These are phyloP conservation scores for Achlya hypogyna DNA, from an alignment of 352 stramenopile species.

Conservation along the genomic window DNA sequence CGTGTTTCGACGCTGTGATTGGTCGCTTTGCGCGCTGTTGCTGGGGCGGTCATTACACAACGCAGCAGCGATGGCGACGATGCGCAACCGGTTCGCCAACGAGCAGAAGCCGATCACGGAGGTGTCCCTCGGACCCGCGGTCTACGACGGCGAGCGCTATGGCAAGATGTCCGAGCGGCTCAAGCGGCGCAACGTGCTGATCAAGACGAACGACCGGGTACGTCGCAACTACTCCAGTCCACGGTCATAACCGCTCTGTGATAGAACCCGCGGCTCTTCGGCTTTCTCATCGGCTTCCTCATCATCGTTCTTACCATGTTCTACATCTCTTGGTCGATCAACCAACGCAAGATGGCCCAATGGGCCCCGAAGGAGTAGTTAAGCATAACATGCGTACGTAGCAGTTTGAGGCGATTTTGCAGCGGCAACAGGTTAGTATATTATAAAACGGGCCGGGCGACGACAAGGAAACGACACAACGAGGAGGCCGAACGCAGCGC, in stretches of 20 bases:
- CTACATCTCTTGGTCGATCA: constrained; percentile 27
- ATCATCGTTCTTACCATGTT: constrained; percentile 43
- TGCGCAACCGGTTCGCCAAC: constrained; percentile 15
- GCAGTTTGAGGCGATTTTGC: no score
- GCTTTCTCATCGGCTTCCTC: constrained; percentile 44
- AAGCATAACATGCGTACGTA: no score
- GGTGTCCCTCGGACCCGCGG: constrained; percentile 61
- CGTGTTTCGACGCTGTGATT: background rate
- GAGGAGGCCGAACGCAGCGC: background rate
- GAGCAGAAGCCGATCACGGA: constrained; percentile 12
- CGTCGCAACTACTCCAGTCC: background rate
- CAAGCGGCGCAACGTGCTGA: constrained; percentile 39
- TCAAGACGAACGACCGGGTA: constrained; percentile 11
- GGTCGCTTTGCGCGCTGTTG: no score
- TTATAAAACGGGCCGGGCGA: no score
- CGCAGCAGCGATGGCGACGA: background rate
- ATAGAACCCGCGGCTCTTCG: constrained; percentile 55
- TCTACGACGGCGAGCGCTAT: constrained; percentile 76
- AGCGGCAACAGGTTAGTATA: no score
- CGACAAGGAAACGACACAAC: background rate
- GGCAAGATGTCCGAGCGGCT: constrained; percentile 75
- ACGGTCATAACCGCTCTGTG: background rate
- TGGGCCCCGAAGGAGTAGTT: background rate
- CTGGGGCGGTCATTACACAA: no score
- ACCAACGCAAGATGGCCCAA: background rate